Conservation (phyloP, 2,329 filamentous ascomycete genomes). For the Aspergillus alliaceus region DNA sequence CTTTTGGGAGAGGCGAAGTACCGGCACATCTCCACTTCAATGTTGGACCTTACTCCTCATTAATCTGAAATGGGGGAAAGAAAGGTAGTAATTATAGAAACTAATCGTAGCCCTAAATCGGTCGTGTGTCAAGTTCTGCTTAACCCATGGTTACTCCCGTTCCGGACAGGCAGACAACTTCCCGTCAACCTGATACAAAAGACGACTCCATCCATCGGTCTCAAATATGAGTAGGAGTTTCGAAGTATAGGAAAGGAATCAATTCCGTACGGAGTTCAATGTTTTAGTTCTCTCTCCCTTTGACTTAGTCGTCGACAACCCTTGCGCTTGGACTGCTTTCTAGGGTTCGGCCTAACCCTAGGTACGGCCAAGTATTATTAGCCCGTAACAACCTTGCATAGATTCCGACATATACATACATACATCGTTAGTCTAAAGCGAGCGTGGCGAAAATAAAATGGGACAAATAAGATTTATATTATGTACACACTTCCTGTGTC, state of each 20-base stretch:
- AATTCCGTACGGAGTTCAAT: neutral
- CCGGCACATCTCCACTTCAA: too few species aligned
- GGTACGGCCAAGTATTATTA: neutral
- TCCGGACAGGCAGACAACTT: neutral
- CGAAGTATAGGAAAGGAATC: neutral
- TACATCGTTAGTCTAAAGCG: too few species aligned
- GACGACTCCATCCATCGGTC: neutral
- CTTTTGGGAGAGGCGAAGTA: neutral
- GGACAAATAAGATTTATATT: too few species aligned
- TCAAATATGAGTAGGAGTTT: neutral
- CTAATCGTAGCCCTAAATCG: neutral
- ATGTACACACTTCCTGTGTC: too few species aligned
- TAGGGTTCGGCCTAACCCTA: neutral
- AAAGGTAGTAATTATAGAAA: slow-evolving; percentile 1
- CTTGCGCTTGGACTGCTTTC: neutral
- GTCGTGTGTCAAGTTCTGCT: neutral
- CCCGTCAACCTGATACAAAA: neutral
- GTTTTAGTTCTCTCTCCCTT: slow-evolving; percentile 1
- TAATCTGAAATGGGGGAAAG: too few species aligned
- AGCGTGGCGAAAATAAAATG: too few species aligned
- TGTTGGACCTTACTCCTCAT: neutral
- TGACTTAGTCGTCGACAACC: too few species aligned
- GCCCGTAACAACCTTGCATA: neutral
- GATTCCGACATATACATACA: too few species aligned
- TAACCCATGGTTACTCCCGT: neutral